Conservation (phyloP, 495 filamentous ascomycete species). For the Penicillium goetzii region DNA sequence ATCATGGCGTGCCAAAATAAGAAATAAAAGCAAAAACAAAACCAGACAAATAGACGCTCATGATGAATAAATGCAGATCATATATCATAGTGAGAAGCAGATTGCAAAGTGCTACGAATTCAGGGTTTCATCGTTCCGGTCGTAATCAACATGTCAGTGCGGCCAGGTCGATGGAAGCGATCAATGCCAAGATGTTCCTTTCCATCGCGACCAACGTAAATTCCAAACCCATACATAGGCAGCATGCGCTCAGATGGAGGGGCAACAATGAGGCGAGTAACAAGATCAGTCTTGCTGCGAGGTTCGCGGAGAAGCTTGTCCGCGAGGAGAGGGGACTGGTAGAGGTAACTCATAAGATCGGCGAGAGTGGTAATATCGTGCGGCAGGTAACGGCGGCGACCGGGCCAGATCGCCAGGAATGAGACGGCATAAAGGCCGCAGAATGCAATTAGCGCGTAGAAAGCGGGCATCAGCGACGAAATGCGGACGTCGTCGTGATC, state of each 20-base stretch:
- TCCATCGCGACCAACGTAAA: constrained; percentile 63
- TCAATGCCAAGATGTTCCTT: constrained; percentile 70
- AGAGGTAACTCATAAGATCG: constrained; percentile 76
- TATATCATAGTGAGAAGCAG: constrained; percentile 10
- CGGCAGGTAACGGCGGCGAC: constrained; percentile 62
- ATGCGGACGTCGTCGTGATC: constrained; percentile 61
- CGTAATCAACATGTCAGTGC: constrained; percentile 51
- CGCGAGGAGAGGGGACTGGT: constrained; percentile 66
- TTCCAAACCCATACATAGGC: constrained; percentile 63
- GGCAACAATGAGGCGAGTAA: constrained; percentile 59
- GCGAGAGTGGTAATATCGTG: constrained; percentile 71
- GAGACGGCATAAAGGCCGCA: constrained; percentile 69
- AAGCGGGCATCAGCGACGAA: constrained; percentile 68
- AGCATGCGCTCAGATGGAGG: constrained; percentile 51
- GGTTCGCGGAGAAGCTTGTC: constrained; percentile 68
- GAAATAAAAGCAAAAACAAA: not conserved
- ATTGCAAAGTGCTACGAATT: not conserved
- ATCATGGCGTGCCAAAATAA: not conserved
- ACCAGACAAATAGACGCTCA: constrained; percentile 16
- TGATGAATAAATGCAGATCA: constrained; percentile 19
- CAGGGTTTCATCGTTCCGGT: constrained; percentile 40
- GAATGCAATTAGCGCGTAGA: constrained; percentile 66
- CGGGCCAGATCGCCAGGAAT: constrained; percentile 60
- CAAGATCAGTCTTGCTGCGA: constrained; percentile 62
- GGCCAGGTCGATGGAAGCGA: constrained; percentile 53